Conservation (phyloP, 2,329 filamentous ascomycete species). For the Bipolaris sorokiniana region DNA sequence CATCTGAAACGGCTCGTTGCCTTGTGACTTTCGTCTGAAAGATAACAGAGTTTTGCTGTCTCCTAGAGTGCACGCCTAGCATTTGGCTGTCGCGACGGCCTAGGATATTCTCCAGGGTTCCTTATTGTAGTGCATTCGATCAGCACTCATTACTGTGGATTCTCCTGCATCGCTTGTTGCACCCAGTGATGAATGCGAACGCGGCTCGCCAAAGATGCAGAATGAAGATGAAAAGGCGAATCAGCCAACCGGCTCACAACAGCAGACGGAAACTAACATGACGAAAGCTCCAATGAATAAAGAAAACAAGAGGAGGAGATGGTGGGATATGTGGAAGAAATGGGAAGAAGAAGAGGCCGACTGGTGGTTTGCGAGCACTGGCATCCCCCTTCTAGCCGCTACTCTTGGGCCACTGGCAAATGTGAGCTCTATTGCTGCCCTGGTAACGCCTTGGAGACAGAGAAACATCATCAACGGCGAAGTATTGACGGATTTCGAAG, state of each 20-base stretch:
- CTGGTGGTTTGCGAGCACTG: slow-evolving; percentile 51
- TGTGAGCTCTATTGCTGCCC: slow-evolving; percentile 82
- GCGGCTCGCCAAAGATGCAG: slow-evolving; percentile 7
- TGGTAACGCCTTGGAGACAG: slow-evolving; percentile 81
- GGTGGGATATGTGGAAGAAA: slow-evolving; percentile 21
- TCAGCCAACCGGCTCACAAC: background rate
- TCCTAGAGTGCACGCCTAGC: no score
- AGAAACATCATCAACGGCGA: slow-evolving; percentile 57
- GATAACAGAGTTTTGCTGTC: background rate
- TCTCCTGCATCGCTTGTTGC: background rate
- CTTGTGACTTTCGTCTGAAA: background rate
- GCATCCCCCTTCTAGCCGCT: slow-evolving; percentile 71
- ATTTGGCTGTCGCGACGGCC: background rate
- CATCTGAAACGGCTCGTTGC: background rate
- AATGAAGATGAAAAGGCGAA: slow-evolving; percentile 4
- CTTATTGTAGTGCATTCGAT: no score
- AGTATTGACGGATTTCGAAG: slow-evolving; percentile 58
- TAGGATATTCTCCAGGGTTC: background rate
- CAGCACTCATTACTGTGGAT: background rate
- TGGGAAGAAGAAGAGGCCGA: slow-evolving; percentile 31
- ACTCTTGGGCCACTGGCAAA: slow-evolving; percentile 87
- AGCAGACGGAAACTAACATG: background rate
- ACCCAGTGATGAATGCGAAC: slow-evolving; percentile 2
- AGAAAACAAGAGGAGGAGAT: slow-evolving; percentile 6
- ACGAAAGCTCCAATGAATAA: background rate